Evolutionary conservation across 2,329 filamentous ascomycete species (phyloP).

Genomic region (Zymoseptoria tritici): DNA sequence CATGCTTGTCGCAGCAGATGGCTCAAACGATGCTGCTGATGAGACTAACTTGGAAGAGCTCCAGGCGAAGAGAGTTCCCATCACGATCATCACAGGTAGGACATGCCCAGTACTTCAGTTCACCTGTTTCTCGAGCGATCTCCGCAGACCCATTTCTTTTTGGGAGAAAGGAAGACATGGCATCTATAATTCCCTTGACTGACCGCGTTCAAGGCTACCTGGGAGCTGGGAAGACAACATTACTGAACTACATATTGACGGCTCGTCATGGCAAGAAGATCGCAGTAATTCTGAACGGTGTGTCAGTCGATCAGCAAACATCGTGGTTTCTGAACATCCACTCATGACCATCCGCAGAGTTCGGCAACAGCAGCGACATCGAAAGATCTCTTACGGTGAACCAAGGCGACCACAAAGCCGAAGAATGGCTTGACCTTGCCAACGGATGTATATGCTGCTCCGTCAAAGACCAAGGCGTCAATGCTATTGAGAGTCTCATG

Average conservation of each 20-base stretch:
- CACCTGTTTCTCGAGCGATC: not conserved
- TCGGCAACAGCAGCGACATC: constrained; percentile 64
- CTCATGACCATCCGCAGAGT: constrained; percentile 22
- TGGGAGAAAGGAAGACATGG: not conserved
- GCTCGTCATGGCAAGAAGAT: constrained; percentile 96
- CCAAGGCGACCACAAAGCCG: constrained; percentile 64
- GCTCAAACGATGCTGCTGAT: constrained; percentile 15
- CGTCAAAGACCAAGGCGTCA: constrained; percentile 92
- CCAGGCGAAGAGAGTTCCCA: constrained; percentile 61
- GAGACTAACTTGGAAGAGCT: constrained; percentile 13
- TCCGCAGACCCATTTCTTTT: not conserved
- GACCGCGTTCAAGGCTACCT: constrained; percentile 61
- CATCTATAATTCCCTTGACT: not conserved
- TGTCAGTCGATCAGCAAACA: constrained; percentile 22
- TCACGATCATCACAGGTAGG: constrained; percentile 74
- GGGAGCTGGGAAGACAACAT: constrained; percentile 88
- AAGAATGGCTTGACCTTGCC: constrained; percentile 91
- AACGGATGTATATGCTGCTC: constrained; percentile 98
- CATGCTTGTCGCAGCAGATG: constrained; percentile 53
- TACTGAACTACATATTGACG: constrained; percentile 92
- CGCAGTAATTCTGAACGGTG: constrained; percentile 90
- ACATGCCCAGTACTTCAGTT: not conserved
- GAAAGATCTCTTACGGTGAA: constrained; percentile 93
- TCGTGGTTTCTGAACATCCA: not conserved
- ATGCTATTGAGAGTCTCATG: constrained; percentile 93